Conservation (phyloP, 1,139 yeast genomes). For the Diutina neorugosa region DNA sequence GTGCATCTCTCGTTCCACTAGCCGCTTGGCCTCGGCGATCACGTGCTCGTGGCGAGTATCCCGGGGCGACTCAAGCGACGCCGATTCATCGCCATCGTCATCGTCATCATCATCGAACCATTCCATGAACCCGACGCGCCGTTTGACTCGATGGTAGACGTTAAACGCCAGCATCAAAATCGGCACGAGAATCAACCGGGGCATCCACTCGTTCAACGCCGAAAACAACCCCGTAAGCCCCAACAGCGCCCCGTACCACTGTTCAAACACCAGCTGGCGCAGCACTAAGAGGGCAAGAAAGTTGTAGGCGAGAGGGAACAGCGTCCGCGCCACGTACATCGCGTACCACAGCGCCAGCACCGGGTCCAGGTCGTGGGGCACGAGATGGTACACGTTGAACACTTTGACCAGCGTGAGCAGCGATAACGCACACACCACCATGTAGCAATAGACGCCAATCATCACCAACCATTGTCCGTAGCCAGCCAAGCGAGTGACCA, state of each 20-base stretch:
- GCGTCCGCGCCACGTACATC: constrained; percentile 59
- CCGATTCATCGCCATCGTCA: constrained; percentile 6
- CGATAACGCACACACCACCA: constrained; percentile 54
- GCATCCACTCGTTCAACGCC: constrained; percentile 61
- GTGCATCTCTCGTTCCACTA: constrained; percentile 3
- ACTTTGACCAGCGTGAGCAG: constrained; percentile 58
- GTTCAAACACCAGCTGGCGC: constrained; percentile 34
- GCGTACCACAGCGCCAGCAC: constrained; percentile 69
- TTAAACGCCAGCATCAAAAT: constrained; percentile 51
- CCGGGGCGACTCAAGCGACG: background rate
- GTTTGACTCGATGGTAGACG: constrained; percentile 54
- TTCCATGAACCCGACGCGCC: constrained; percentile 24
- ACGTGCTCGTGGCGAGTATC: background rate
- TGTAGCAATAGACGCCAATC: constrained; percentile 41
- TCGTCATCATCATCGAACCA: constrained; percentile 37
- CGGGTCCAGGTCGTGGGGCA: constrained; percentile 56
- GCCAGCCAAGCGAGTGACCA: constrained; percentile 17
- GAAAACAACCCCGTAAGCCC: constrained; percentile 67
- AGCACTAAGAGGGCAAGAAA: constrained; percentile 55
- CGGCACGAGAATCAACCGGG: constrained; percentile 61
- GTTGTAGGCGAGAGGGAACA: constrained; percentile 74
- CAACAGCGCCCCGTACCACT: constrained; percentile 63
- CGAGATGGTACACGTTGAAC: constrained; percentile 69
- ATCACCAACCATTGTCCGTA: constrained; percentile 23
- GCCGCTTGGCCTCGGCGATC: constrained; percentile 3